Evolutionary conservation across 78 protist genomes (phyloP).

Genomic region (Isochrysis galbana): DNA sequence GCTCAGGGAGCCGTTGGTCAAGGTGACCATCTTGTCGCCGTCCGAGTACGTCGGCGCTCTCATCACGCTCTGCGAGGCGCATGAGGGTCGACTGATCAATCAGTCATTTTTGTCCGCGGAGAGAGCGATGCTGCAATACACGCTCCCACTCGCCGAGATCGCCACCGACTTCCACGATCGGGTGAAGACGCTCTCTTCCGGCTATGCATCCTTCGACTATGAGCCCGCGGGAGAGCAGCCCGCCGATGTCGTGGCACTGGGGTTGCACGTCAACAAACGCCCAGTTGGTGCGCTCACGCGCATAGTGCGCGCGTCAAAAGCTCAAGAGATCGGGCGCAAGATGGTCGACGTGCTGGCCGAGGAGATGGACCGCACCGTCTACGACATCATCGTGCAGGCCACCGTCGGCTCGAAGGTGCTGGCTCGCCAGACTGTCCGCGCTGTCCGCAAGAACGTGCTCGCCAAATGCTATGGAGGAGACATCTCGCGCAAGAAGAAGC

Average conservation of each 20-base stretch:
- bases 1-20: neutral
- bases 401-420: slow-evolving; percentile 61
- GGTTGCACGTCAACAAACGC: slow-evolving; percentile 66
- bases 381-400: slow-evolving; percentile 78
- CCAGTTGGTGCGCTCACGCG: slow-evolving; percentile 75
- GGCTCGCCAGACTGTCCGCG: slow-evolving; percentile 63
- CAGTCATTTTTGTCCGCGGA: slow-evolving; percentile 32
- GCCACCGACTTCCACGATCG: slow-evolving; percentile 74
- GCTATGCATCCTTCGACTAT: slow-evolving; percentile 86
- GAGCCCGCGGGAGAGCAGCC: slow-evolving; percentile 54
- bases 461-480: slow-evolving; percentile 75
- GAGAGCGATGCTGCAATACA: slow-evolving; percentile 48
- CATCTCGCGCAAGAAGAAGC: slow-evolving; percentile 53
- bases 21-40: slow-evolving; percentile 58
- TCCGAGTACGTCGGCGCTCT: slow-evolving; percentile 65
- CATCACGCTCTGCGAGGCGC: slow-evolving; percentile 9
- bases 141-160: slow-evolving; percentile 81
- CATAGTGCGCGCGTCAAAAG: slow-evolving; percentile 44
- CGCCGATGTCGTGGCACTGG: slow-evolving; percentile 10
- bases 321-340: neutral
- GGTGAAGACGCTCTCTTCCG: slow-evolving; percentile 54
- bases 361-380: slow-evolving; percentile 50
- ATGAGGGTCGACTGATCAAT: neutral
- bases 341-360: neutral
- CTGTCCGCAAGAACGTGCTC: slow-evolving; percentile 82